Percentiles rank a stretch among this genome's conserved stretches.
Evolutionary conservation across 2,329 filamentous ascomycete species (phyloP).

Genomic region (Fusarium siculi): DNA sequence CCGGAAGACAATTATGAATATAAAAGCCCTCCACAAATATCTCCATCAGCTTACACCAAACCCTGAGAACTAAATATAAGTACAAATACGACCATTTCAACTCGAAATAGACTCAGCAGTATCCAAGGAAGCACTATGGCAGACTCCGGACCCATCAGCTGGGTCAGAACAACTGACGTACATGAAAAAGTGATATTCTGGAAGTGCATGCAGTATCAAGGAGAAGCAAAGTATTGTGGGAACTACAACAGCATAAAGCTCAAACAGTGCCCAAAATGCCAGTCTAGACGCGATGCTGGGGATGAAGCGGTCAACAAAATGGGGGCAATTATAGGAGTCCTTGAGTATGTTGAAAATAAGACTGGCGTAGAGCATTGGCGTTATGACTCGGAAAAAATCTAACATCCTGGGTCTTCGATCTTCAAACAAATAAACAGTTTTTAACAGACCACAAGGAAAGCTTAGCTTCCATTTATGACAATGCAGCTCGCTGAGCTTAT

Average conservation of each 20-base stretch:
- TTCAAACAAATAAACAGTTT: no score
- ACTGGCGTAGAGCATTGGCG: constrained; percentile 6
- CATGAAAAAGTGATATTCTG: background rate
- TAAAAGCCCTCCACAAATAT: background rate
- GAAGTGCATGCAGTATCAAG: background rate
- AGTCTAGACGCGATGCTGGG: background rate
- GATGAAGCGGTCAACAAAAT: constrained; percentile 1
- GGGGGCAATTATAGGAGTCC: background rate
- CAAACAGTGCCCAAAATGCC: background rate
- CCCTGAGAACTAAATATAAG: background rate
- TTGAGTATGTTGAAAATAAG: background rate
- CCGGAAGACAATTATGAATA: background rate
- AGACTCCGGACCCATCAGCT: background rate
- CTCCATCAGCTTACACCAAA: background rate
- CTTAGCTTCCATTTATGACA: background rate
- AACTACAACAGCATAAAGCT: background rate
- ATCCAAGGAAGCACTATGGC: background rate
- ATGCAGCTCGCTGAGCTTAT: no score
- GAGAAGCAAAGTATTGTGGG: background rate
- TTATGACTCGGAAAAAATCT: background rate
- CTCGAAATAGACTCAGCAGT: background rate
- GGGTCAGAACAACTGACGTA: background rate
- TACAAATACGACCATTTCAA: no score
- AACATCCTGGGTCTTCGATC: no score
- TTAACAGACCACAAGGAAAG: background rate